Conservation (phyloP, 495 filamentous ascomycete genomes). For the Haplographium delicatum region DNA sequence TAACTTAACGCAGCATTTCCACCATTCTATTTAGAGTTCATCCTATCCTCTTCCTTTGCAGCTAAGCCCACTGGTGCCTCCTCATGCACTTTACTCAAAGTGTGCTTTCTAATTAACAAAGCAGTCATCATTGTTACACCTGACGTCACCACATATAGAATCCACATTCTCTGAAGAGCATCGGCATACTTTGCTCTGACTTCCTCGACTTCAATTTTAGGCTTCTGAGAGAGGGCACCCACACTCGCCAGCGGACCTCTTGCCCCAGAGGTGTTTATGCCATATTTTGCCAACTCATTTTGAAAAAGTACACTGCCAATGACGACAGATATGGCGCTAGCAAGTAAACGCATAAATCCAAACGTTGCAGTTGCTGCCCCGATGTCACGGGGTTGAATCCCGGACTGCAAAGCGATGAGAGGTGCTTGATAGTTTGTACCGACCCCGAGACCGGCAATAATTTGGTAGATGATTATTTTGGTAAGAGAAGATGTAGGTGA, state of each 20-base stretch:
- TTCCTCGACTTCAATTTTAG: background rate
- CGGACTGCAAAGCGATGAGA: slow-evolving; percentile 71
- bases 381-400: slow-evolving; percentile 51
- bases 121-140: background rate
- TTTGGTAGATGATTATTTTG: slow-evolving; percentile 47
- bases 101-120: no score
- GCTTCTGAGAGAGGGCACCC: background rate
- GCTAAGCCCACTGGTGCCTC: background rate
- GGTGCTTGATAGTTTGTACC: slow-evolving; percentile 57
- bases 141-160: background rate
- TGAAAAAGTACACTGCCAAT: slow-evolving; percentile 64
- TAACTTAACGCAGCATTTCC: no score
- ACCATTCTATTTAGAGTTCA: no score
- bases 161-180: background rate
- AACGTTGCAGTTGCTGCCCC: slow-evolving; percentile 62
- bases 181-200: background rate
- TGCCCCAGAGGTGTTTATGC: background rate
- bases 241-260: background rate
- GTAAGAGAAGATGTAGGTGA: slow-evolving; percentile 35
- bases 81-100: background rate
- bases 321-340: slow-evolving; percentile 56
- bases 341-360: slow-evolving; percentile 56
- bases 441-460: slow-evolving; percentile 43
- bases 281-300: slow-evolving; percentile 35
- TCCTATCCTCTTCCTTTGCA: background rate